Conservation (phyloP, 2,329 filamentous ascomycete genomes). For the Colletotrichum costaricense region DNA sequence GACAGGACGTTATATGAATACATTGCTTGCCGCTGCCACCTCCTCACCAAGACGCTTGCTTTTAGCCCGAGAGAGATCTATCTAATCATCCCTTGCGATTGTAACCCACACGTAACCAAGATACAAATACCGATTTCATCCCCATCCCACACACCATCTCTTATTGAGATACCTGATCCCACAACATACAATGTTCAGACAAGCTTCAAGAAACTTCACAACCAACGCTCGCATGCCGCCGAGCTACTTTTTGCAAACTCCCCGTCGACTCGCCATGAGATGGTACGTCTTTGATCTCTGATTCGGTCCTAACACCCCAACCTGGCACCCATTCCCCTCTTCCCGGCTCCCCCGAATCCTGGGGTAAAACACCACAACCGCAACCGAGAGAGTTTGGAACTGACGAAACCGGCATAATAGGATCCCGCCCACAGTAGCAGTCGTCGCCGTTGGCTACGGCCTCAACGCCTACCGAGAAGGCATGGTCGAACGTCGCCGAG, state of each 20-base stretch:
- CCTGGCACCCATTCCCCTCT: not conserved
- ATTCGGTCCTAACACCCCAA: not conserved
- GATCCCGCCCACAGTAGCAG: constrained; percentile 45
- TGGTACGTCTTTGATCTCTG: constrained; percentile 41
- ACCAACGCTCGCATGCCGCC: constrained; percentile 48
- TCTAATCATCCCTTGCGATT: constrained; percentile 27
- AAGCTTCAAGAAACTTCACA: constrained; percentile 44
- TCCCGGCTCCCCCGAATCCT: not conserved
- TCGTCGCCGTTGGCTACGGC: constrained; percentile 48
- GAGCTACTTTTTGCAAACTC: constrained; percentile 46
- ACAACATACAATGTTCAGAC: constrained; percentile 25
- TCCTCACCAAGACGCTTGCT: constrained; percentile 1
- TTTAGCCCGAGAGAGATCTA: constrained; percentile 11
- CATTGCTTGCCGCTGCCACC: constrained; percentile 30
- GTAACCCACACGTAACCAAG: constrained; percentile 3
- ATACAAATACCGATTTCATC: constrained; percentile 16
- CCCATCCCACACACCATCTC: constrained; percentile 1
- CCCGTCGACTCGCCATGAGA: constrained; percentile 43
- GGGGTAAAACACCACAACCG: not conserved
- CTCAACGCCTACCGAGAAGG: constrained; percentile 47
- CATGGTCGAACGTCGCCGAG: constrained; percentile 41
- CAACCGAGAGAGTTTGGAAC: not conserved
- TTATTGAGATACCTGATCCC: not conserved
- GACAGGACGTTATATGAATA: constrained; percentile 28
- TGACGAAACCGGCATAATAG: constrained; percentile 37